Evolutionary conservation across 2,329 filamentous ascomycete genomes (phyloP), one percentile per base, ranked within the genome.

Genomic region (Fusarium sp.): DNA sequence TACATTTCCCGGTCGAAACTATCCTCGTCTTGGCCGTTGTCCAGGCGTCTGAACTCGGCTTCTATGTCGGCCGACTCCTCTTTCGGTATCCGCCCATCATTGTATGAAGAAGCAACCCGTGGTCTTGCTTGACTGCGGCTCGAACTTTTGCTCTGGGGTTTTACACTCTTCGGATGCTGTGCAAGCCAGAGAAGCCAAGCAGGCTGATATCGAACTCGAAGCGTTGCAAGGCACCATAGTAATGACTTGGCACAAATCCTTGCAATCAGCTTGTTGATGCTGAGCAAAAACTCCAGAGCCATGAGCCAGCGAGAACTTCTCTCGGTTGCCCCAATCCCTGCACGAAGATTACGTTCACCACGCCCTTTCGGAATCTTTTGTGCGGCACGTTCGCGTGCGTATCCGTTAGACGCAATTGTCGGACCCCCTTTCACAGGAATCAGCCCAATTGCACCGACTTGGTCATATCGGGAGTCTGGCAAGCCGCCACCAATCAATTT

Each of bases 291-390:
- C 51, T 92, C 91, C 65, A 88, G 83, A 14, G 85, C 93, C 80
- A 91, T 89, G 60, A 90, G 83, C 91, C 92, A 94, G 62, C 94
- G 86, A 6, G 90, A 90, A 70, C 91, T 91, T 54, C 93, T 85
- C 74, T 96, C 93, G 15, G 91, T 84, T 8, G 93, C 88, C 6
- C 94, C 94, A 17, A 97, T 89, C 1, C 93, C 93, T 47, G 89
- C 86, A 46, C 84, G 80, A 11, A 82, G 64, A 21, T 81, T 81
- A 40, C 83, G 79, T 52, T 83, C 83, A 38, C 77, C 76, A 42
- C 79, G 81, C n/a, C 78, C 80, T 63, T 84, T 84, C 7, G 78
- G 75, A 0, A 86, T 74, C 50, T 85, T 86, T 69, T 89, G 86
- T 3, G 88, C 87, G 46, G 89, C 90, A 59, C 90, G 87, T 75